Evolutionary conservation across 768 basidiomycete genomes (phyloP), one percentile per base, ranked within the genome.

Genomic region (Dendrothele bispora): DNA sequence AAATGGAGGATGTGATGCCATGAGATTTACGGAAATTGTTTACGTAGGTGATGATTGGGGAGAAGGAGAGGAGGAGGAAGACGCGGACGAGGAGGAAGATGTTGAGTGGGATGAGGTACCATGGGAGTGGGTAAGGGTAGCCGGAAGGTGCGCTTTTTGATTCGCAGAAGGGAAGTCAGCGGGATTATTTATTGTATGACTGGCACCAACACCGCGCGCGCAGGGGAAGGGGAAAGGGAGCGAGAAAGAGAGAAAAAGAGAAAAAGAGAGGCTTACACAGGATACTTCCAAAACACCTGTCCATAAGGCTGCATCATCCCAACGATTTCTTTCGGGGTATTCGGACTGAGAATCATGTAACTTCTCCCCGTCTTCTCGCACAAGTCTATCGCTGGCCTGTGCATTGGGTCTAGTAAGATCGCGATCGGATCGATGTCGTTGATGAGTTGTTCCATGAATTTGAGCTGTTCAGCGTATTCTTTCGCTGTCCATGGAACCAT

Each of bases 131-230:
- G 21, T 45, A 50, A 3, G 26, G 28, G 25, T 26, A 44, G 35
- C 43, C 49, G 12, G 49, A 50, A 45, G 43, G 45, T 8, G 35
- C 17, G 18, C 49, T 50, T 18, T 39, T n/a, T 18, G 14, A 43
- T 5, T 40, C 39, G 15, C n/a, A 11, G 17, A 26, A 45, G 11
- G 36, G 18, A 14, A 18, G 7, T 15, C 36, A 39, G 11, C 21
- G n/a, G 11, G 30, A 32, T 17, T 17, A 40, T 14, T n/a, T n/a
- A n/a, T n/a, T n/a, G n/a, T n/a, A n/a, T n/a, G n/a, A n/a, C n/a
- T n/a, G n/a, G n/a, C n/a, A n/a, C n/a, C n/a, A n/a, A n/a, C n/a
- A n/a, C n/a, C n/a, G n/a, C n/a, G n/a, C n/a, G n/a, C n/a, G n/a
- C n/a, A n/a, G n/a, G n/a, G n/a, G n/a, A n/a, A n/a, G n/a, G n/a